Percentiles rank a stretch among this genome's conserved stretches.
phyloP scores from a whole-genome alignment of 2,329 filamentous ascomycete genomes.

The Corynespora cassiicola region DNA sequence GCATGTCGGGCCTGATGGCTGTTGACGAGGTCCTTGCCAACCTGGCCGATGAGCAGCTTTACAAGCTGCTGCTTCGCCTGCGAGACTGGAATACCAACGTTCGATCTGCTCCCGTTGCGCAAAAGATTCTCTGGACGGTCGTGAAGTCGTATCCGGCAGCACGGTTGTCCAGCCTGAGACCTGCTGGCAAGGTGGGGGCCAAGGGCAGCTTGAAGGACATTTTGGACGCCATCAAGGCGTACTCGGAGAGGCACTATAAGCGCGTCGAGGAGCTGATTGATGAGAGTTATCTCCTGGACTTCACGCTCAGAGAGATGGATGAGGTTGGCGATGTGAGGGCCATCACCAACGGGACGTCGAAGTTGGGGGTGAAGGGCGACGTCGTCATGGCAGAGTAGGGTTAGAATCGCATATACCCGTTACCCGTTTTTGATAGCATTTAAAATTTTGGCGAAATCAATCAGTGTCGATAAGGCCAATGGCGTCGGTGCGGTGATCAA shows the following conservation, averaged over 20 bases:
- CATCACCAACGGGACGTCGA: slow-evolving; percentile 31
- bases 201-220: slow-evolving; percentile 73
- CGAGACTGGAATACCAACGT: slow-evolving; percentile 99
- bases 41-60: slow-evolving; percentile 85
- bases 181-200: slow-evolving; percentile 37
- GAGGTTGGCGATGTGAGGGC: slow-evolving; percentile 55
- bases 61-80: slow-evolving; percentile 78
- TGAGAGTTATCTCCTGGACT: slow-evolving; percentile 93
- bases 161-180: slow-evolving; percentile 72
- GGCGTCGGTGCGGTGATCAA: no score
- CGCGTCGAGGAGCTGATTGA: slow-evolving; percentile 88
- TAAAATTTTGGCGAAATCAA: no score
- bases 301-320: slow-evolving; percentile 93
- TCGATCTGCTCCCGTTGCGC: slow-evolving; percentile 81
- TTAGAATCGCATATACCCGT: not conserved
- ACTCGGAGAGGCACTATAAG: slow-evolving; percentile 92
- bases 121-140: slow-evolving; percentile 81
- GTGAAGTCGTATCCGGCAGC: slow-evolving; percentile 82
- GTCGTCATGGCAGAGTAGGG: slow-evolving; percentile 39
- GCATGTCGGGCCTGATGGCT: slow-evolving; percentile 66
- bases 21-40: slow-evolving; percentile 85
- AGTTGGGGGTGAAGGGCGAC: slow-evolving; percentile 29
- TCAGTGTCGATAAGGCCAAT: no score
- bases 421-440: no score
- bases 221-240: slow-evolving; percentile 83